Evolutionary conservation across 106 monocot genomes (phyloP).

Genomic region (Allium cepa): DNA sequence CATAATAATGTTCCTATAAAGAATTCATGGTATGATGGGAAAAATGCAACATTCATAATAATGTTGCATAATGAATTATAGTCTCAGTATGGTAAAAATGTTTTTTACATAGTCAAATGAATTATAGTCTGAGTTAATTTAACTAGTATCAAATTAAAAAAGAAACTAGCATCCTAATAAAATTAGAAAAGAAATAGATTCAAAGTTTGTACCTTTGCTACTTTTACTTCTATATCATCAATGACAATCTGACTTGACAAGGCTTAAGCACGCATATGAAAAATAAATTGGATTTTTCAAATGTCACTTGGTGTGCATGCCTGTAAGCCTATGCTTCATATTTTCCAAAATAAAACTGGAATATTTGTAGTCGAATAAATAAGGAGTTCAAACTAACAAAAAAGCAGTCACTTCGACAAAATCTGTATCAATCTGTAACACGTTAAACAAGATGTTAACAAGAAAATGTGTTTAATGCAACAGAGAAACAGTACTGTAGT

Average conservation of each 20-base stretch:
- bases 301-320: conserved; percentile 72
- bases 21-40: too few relatives aligned
- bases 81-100: too few relatives aligned
- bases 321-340: conserved; percentile 19
- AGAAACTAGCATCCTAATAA: too few relatives aligned
- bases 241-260: conserved; percentile 54
- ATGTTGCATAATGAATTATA: too few relatives aligned
- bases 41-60: too few relatives aligned
- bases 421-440: conserved; percentile 65
- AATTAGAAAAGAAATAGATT: too few relatives aligned
- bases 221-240: conserved; percentile 75
- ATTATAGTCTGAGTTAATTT: too few relatives aligned
- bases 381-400: conserved; percentile 31
- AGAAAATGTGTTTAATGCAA: background rate
- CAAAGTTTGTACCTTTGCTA: conserved; percentile 86
- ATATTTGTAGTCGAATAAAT: background rate
- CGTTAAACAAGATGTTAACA: background rate
- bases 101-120: too few relatives aligned
- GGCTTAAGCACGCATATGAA: conserved; percentile 91
- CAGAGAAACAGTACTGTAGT: background rate
- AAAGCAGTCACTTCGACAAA: conserved; percentile 83
- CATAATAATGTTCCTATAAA: too few relatives aligned
- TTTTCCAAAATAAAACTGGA: background rate
- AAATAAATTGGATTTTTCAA: conserved; percentile 87
- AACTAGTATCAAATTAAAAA: too few relatives aligned